These are phyloP conservation scores for Ustilago sp. DNA, from an alignment of 1,284 basidiomycete species.

Conservation along the genomic window DNA sequence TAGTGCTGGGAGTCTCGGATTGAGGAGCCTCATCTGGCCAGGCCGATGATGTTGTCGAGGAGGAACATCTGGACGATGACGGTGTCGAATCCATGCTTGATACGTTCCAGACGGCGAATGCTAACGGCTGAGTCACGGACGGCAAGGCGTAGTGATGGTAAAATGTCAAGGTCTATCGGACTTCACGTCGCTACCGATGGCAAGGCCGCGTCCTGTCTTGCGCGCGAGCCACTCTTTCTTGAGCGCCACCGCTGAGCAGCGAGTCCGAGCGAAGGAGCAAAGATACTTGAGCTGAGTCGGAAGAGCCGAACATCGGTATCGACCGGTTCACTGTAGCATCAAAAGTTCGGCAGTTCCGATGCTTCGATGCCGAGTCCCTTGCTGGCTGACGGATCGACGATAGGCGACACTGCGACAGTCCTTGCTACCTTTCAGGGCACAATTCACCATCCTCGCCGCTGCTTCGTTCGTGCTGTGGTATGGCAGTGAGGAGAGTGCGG, in stretches of 20 bases:
- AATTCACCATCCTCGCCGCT: background rate
- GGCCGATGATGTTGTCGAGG: constrained; percentile 12
- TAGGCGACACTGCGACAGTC: no score
- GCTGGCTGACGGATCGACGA: no score
- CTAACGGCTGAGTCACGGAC: background rate
- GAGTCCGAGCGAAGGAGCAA: background rate
- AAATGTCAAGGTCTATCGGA: background rate
- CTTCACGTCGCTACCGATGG: background rate
- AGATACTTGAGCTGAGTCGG: constrained; percentile 1
- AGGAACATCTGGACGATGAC: constrained; percentile 22
- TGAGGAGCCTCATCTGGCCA: background rate
- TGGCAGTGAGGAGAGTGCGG: background rate
- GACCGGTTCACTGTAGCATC: background rate
- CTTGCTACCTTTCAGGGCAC: no score
- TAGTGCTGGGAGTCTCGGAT: constrained; percentile 14
- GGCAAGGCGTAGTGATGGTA: constrained; percentile 2
- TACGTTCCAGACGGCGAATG: background rate
- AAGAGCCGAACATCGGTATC: background rate
- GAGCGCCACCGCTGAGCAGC: background rate
- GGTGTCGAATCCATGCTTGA: constrained; percentile 11
- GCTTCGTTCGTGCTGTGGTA: background rate
- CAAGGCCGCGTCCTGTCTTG: background rate
- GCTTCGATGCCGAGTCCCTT: background rate
- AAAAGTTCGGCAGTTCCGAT: background rate
- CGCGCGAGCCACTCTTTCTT: background rate